These are phyloP conservation scores for Malassezia dermatis DNA, from an alignment of 1,284 basidiomycete species.

Conservation along the genomic window DNA sequence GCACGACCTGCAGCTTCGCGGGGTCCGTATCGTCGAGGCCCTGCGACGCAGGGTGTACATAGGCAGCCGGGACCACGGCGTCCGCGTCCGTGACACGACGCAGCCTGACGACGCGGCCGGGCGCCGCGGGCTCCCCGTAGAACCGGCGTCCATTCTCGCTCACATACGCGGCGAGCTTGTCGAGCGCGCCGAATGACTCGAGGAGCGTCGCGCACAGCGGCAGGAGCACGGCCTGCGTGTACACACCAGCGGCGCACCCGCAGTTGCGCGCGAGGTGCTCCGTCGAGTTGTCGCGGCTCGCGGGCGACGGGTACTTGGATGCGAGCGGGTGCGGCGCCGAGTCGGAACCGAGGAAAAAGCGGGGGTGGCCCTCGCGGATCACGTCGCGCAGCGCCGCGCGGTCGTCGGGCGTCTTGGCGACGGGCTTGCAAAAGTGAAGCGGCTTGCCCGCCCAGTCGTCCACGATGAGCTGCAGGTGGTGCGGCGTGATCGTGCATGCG, in stretches of 20 bases:
- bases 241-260: constrained; percentile 45
- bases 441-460: constrained; percentile 96
- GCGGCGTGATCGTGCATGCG: constrained; percentile 91
- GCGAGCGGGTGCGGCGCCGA: constrained; percentile 80
- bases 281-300: constrained; percentile 18
- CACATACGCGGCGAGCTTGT: constrained; percentile 38
- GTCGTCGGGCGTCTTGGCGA: constrained; percentile 92
- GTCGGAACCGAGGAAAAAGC: constrained; percentile 96
- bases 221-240: constrained; percentile 42
- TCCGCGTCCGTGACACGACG: constrained; percentile 14
- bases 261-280: constrained; percentile 28
- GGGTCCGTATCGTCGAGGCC: constrained; percentile 21
- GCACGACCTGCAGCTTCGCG: constrained; percentile 56
- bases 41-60: constrained; percentile 25
- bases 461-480: constrained; percentile 86
- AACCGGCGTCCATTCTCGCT: constrained; percentile 38
- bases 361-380: constrained; percentile 65
- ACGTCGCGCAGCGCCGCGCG: constrained; percentile 71
- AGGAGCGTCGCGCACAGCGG: constrained; percentile 45
- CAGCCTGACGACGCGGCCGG: constrained; percentile 22
- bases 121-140: constrained; percentile 26
- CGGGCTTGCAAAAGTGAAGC: constrained; percentile 94
- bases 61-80: constrained; percentile 29
- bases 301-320: constrained; percentile 60
- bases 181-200: constrained; percentile 43